These are phyloP conservation scores for Monosporozyma servazzii DNA, from an alignment of 805 yeast genomes.

Conservation along the genomic window DNA sequence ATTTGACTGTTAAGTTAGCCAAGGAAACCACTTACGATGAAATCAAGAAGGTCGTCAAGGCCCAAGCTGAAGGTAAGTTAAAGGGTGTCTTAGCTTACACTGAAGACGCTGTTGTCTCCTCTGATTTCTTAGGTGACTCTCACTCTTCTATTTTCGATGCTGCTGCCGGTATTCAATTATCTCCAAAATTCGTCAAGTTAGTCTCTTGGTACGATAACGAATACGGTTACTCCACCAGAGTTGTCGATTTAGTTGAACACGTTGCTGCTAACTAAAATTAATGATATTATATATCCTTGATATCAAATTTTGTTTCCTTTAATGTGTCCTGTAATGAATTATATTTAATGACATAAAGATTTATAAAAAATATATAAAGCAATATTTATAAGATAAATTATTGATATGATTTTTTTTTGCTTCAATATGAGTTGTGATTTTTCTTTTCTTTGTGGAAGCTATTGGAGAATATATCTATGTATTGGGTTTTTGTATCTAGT, in stretches of 20 bases:
- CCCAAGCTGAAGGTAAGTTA: slow-evolving; percentile 48
- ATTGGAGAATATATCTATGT: no score
- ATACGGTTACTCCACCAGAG: slow-evolving; percentile 69
- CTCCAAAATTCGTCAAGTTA: slow-evolving; percentile 61
- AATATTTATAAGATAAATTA: background rate
- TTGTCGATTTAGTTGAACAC: slow-evolving; percentile 58
- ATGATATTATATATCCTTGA: background rate
- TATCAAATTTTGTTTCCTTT: background rate
- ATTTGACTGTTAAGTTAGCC: slow-evolving; percentile 54
- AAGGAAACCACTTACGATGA: slow-evolving; percentile 53
- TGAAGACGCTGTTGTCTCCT: slow-evolving; percentile 59
- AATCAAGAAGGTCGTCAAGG: slow-evolving; percentile 49
- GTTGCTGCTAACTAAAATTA: slow-evolving; percentile 32
- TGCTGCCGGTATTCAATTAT: slow-evolving; percentile 59
- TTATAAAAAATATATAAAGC: background rate
- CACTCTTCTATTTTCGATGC: slow-evolving; percentile 61
- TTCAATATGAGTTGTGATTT: background rate
- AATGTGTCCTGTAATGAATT: background rate
- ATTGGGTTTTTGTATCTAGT: no score
- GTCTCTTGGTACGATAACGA: slow-evolving; percentile 69
- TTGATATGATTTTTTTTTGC: background rate
- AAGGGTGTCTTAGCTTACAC: slow-evolving; percentile 62
- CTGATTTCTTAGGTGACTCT: slow-evolving; percentile 55
- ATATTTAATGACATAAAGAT: background rate
- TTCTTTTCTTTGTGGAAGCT: background rate